A percentile compares a stretch with the other conserved stretches of the same genome.
Conservation (phyloP, 306 rosid species). For the Rosa chinensis region DNA sequence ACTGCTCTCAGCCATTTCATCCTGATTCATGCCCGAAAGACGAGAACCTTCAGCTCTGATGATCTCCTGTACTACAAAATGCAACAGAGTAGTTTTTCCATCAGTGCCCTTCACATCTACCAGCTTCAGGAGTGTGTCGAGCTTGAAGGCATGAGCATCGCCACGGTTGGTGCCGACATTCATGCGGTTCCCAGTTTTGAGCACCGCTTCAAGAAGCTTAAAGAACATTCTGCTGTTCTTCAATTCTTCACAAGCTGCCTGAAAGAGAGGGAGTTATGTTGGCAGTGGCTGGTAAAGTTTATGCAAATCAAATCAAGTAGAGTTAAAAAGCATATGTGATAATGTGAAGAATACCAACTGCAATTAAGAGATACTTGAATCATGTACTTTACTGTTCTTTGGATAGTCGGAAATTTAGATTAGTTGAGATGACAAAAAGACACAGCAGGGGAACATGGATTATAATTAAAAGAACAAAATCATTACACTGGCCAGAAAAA, state of each 20-base stretch:
- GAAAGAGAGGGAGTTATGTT: constrained; percentile 14
- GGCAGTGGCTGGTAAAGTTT: constrained; percentile 13
- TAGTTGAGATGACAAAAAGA: neutral
- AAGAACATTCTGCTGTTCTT: constrained; percentile 72
- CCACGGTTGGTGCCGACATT: constrained; percentile 92
- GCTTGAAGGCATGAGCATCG: constrained; percentile 89
- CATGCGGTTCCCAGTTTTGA: constrained; percentile 92
- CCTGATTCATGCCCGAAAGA: constrained; percentile 42
- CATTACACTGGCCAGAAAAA: neutral
- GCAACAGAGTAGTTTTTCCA: constrained; percentile 81
- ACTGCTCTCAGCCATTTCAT: constrained; percentile 27
- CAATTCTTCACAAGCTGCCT: constrained; percentile 82
- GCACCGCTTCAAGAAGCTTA: constrained; percentile 90
- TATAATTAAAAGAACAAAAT: neutral
- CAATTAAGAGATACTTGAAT: neutral
- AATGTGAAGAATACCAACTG: neutral
- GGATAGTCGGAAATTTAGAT: neutral
- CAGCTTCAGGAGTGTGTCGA: constrained; percentile 86
- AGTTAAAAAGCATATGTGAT: neutral
- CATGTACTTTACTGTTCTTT: neutral
- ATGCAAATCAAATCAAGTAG: neutral
- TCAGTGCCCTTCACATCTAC: constrained; percentile 83
- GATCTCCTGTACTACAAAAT: constrained; percentile 88
- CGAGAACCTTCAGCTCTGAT: constrained; percentile 77
- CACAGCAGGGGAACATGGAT: neutral